Evolutionary conservation across 345 rosid species (phyloP).

Genomic region (Capsella bursapastoris): DNA sequence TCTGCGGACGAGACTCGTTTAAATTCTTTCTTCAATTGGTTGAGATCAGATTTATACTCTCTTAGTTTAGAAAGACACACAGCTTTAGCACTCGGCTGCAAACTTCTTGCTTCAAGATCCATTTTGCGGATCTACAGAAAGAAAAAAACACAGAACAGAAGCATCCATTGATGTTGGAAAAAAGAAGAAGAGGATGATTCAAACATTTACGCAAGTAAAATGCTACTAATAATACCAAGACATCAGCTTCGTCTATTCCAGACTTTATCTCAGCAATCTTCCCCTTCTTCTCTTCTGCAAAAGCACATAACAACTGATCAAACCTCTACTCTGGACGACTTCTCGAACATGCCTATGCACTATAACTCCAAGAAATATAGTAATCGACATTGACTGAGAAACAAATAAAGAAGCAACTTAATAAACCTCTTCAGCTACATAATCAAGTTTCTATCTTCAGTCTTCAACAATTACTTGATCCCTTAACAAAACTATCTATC

Average conservation of each 20-base stretch:
- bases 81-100: conserved; percentile 81
- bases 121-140: conserved; percentile 71
- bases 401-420: not conserved
- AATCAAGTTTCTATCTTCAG: not conserved
- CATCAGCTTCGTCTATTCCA: conserved; percentile 86
- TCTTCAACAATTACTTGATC: conserved; percentile 12
- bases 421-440: not conserved
- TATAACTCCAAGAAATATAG: not conserved
- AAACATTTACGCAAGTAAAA: not conserved
- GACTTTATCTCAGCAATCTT: conserved; percentile 65
- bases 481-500: not conserved
- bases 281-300: conserved; percentile 64
- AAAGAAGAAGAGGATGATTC: not conserved
- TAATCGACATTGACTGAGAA: not conserved
- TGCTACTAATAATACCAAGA: conserved; percentile 56
- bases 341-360: conserved; percentile 1
- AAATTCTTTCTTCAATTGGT: conserved; percentile 77
- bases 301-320: conserved; percentile 9
- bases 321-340: not conserved
- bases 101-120: conserved; percentile 90
- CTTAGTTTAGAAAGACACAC: conserved; percentile 83
- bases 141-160: not conserved
- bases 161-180: not conserved
- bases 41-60: conserved; percentile 86
- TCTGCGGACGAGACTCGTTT: conserved; percentile 63